These are phyloP conservation scores for Glycine tomentella DNA, from an alignment of 306 rosid species.

Conservation along the genomic window DNA sequence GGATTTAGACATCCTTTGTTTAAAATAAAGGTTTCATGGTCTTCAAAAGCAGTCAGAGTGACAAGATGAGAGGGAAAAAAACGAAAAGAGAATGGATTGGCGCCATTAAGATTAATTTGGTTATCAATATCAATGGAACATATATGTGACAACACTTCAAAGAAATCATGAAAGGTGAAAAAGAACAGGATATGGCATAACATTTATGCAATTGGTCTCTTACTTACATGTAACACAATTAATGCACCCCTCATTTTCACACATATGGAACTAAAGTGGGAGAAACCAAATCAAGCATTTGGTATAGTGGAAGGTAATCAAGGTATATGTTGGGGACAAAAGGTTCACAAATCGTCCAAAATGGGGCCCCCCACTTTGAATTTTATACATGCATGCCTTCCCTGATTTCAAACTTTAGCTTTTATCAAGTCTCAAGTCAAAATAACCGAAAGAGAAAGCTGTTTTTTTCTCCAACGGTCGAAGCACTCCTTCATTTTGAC, in stretches of 20 bases:
- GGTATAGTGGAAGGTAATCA: slow-evolving; percentile 37
- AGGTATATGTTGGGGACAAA: slow-evolving; percentile 38
- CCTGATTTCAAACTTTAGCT: slow-evolving; percentile 41
- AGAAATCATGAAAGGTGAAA: slow-evolving; percentile 25
- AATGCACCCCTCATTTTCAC: slow-evolving; percentile 31
- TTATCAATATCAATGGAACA: neutral
- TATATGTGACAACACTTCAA: neutral
- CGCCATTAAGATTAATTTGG: slow-evolving; percentile 12
- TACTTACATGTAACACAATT: slow-evolving; percentile 27
- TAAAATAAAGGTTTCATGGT: slow-evolving; percentile 14
- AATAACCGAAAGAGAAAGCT: slow-evolving; percentile 50
- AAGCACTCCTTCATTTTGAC: slow-evolving; percentile 53
- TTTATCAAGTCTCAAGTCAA: slow-evolving; percentile 42
- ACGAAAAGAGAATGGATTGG: slow-evolving; percentile 21
- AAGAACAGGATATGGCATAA: slow-evolving; percentile 6
- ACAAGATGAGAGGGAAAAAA: neutral
- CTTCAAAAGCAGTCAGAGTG: slow-evolving; percentile 11
- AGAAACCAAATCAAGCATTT: slow-evolving; percentile 33
- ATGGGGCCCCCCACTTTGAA: slow-evolving; percentile 54
- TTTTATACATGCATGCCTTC: slow-evolving; percentile 33
- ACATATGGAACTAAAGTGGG: neutral
- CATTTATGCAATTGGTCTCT: slow-evolving; percentile 22
- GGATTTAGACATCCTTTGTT: neutral
- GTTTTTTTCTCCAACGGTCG: slow-evolving; percentile 48
- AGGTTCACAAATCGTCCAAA: slow-evolving; percentile 37